phyloP scores from a whole-genome alignment of 352 stramenopile species.

The Halophytophthora polymorphica region DNA sequence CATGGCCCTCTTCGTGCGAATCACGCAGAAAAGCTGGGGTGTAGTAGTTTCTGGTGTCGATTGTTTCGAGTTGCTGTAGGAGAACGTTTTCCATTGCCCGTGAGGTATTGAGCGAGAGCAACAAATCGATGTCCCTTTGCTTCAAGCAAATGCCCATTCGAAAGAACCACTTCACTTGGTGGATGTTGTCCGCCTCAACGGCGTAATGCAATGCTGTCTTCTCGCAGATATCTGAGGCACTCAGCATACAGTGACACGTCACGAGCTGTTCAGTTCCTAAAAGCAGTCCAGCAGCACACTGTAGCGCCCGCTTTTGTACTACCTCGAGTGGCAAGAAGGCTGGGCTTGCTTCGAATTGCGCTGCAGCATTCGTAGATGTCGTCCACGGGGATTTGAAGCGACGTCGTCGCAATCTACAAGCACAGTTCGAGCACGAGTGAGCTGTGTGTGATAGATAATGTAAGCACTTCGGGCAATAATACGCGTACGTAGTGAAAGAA shows the following conservation, averaged over 20 bases:
- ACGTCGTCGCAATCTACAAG: slow-evolving; percentile 19
- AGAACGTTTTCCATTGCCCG: slow-evolving; percentile 29
- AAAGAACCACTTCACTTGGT: slow-evolving; percentile 36
- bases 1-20: not conserved
- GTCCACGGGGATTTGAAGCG: slow-evolving; percentile 8
- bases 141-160: slow-evolving; percentile 23
- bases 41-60: slow-evolving; percentile 31
- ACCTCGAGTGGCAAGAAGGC: slow-evolving; percentile 31
- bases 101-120: slow-evolving; percentile 26
- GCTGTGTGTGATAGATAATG: not conserved
- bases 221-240: slow-evolving; percentile 31
- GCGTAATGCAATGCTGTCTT: slow-evolving; percentile 54
- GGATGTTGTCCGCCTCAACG: slow-evolving; percentile 31
- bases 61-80: slow-evolving; percentile 32
- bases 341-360: slow-evolving; percentile 19
- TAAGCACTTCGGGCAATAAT: not conserved
- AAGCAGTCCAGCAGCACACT: not conserved
- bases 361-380: slow-evolving; percentile 24
- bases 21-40: not conserved
- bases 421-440: not conserved
- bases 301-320: no score
- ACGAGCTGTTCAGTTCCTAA: not conserved
- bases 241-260: no score
- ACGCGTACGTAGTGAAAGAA: slow-evolving; percentile 59
- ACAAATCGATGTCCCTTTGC: slow-evolving; percentile 33